These are phyloP conservation scores for Ilyonectria destructans DNA, from an alignment of 2,329 filamentous ascomycete species.

Conservation along the genomic window DNA sequence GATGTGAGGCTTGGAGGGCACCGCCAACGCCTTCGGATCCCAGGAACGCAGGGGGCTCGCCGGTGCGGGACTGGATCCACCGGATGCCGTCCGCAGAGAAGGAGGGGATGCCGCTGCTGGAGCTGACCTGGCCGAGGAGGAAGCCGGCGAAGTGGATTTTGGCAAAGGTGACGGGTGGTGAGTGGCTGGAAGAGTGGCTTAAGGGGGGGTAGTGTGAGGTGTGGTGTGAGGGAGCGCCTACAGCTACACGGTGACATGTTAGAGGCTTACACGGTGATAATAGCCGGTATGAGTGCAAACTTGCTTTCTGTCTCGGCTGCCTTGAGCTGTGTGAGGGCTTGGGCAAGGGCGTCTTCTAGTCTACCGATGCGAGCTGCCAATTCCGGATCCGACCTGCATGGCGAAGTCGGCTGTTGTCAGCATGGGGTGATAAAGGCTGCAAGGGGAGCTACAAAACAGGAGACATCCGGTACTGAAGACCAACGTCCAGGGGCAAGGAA, in stretches of 20 bases:
- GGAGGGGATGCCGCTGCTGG: neutral
- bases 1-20: neutral
- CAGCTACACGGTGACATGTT: neutral
- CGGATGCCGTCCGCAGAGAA: constrained; percentile 1
- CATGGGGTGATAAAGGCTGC: neutral
- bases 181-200: neutral
- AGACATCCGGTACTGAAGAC: neutral
- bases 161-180: constrained; percentile 2
- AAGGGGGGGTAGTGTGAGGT: neutral
- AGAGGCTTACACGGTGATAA: neutral
- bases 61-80: constrained; percentile 5
- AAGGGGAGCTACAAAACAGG: neutral
- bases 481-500: neutral
- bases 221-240: neutral
- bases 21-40: neutral
- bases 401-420: neutral
- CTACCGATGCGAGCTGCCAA: neutral
- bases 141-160: constrained; percentile 11
- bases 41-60: neutral
- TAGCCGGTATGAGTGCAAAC: neutral
- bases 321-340: neutral
- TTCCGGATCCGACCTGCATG: neutral
- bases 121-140: neutral
- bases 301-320: neutral
- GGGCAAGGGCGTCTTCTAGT: neutral